Evolutionary conservation across 2,329 filamentous ascomycete genomes (phyloP).

Genomic region (Calonectria pseudoturangicola): DNA sequence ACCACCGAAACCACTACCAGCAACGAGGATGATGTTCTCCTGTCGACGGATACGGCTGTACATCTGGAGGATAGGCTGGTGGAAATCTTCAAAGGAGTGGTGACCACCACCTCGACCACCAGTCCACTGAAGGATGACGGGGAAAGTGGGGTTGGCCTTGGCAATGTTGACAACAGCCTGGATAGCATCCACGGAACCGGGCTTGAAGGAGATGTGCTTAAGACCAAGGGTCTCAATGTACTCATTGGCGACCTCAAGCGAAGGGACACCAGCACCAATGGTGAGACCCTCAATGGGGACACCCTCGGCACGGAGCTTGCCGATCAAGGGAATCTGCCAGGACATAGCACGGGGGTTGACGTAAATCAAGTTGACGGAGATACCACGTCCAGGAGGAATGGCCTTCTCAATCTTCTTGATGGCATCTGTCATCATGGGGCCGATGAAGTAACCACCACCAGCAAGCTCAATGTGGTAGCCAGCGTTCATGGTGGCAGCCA

Average conservation of each 20-base stretch:
- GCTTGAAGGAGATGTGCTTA: slow-evolving; percentile 96
- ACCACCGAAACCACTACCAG: slow-evolving; percentile 93
- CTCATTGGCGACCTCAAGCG: slow-evolving; percentile 92
- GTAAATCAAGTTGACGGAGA: slow-evolving; percentile 93
- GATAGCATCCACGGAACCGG: slow-evolving; percentile 90
- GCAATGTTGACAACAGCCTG: slow-evolving; percentile 94
- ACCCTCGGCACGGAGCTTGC: slow-evolving; percentile 86
- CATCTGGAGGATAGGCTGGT: slow-evolving; percentile 92
- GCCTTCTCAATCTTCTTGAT: slow-evolving; percentile 88
- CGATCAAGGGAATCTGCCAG: slow-evolving; percentile 93
- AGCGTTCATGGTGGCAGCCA: slow-evolving; percentile 93
- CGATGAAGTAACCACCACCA: slow-evolving; percentile 91
- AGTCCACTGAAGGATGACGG: slow-evolving; percentile 96
- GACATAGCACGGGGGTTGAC: slow-evolving; percentile 92
- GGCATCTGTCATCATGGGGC: slow-evolving; percentile 87
- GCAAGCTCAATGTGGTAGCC: slow-evolving; percentile 96
- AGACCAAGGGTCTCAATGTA: slow-evolving; percentile 95
- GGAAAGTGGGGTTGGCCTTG: slow-evolving; percentile 94
- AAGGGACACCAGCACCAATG: slow-evolving; percentile 94
- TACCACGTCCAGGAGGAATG: slow-evolving; percentile 90
- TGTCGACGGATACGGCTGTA: slow-evolving; percentile 91
- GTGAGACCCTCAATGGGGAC: slow-evolving; percentile 94
- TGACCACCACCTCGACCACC: slow-evolving; percentile 95
- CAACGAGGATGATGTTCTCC: slow-evolving; percentile 90
- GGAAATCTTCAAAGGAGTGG: slow-evolving; percentile 97